Evolutionary conservation across 2,329 filamentous ascomycete species (phyloP).

Genomic region (Apiospora saccharicola): DNA sequence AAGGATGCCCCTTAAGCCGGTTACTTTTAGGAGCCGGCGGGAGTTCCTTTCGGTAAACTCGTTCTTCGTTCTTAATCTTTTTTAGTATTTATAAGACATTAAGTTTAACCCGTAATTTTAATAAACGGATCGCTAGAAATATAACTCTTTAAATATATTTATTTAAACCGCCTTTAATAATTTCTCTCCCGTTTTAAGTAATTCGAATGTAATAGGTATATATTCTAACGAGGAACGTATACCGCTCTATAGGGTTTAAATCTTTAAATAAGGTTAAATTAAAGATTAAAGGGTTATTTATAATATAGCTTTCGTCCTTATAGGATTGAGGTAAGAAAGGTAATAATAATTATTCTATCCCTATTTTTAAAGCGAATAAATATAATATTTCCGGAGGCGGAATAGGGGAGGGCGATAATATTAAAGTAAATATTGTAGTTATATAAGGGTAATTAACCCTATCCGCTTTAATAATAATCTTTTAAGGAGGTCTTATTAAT

Average conservation of each 20-base stretch:
- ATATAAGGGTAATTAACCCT: too few species aligned
- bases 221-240: neutral
- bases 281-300: too few species aligned
- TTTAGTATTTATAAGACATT: too few species aligned
- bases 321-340: neutral
- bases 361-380: neutral
- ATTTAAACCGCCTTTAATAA: neutral
- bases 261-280: too few species aligned
- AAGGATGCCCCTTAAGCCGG: neutral
- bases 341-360: neutral
- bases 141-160: neutral
- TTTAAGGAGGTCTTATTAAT: too few species aligned
- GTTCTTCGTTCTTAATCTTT: neutral
- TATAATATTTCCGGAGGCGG: too few species aligned
- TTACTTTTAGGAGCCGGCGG: neutral
- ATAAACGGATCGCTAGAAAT: too few species aligned
- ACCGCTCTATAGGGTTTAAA: neutral
- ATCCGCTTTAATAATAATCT: too few species aligned
- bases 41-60: neutral
- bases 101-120: too few species aligned
- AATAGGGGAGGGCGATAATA: neutral
- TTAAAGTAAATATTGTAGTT: neutral
- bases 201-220: too few species aligned
- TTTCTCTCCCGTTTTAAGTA: neutral
- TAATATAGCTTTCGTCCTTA: too few species aligned